A percentile compares a stretch with the other conserved stretches of the same genome.
phyloP scores from a whole-genome alignment of 2,329 filamentous ascomycete species.

The Cladophialophora bantiana region DNA sequence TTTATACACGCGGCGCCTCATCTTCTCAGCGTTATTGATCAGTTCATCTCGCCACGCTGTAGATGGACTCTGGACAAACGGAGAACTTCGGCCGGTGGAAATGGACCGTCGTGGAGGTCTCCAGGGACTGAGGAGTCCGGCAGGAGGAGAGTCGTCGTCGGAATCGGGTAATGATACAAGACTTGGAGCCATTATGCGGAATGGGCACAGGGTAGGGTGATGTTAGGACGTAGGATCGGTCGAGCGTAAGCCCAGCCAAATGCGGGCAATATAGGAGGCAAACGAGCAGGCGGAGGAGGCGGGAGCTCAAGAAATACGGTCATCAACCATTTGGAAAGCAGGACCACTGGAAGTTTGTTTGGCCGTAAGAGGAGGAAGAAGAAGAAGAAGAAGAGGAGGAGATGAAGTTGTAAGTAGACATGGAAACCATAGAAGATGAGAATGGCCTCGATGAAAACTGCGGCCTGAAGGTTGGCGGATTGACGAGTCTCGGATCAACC shows the following conservation, averaged over 20 bases:
- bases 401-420: slow-evolving; percentile 9
- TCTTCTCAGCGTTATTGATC: slow-evolving; percentile 47
- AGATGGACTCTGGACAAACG: slow-evolving; percentile 46
- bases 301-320: background rate
- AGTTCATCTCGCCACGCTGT: slow-evolving; percentile 48
- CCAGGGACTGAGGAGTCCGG: slow-evolving; percentile 58
- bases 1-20: slow-evolving; percentile 45
- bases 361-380: background rate
- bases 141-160: slow-evolving; percentile 38
- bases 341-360: background rate
- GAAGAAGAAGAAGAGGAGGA: background rate
- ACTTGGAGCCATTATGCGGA: slow-evolving; percentile 22
- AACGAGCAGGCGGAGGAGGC: background rate
- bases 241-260: background rate
- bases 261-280: background rate
- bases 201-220: slow-evolving; percentile 4
- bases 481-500: background rate
- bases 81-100: slow-evolving; percentile 50
- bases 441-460: background rate
- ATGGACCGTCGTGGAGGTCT: slow-evolving; percentile 50
- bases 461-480: slow-evolving; percentile 5
- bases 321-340: background rate
- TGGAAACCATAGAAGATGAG: background rate
- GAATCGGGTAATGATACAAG: slow-evolving; percentile 40
- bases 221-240: background rate